phyloP scores from a whole-genome alignment of 768 basidiomycete genomes.

The Holtermanniella nyarrowii region DNA sequence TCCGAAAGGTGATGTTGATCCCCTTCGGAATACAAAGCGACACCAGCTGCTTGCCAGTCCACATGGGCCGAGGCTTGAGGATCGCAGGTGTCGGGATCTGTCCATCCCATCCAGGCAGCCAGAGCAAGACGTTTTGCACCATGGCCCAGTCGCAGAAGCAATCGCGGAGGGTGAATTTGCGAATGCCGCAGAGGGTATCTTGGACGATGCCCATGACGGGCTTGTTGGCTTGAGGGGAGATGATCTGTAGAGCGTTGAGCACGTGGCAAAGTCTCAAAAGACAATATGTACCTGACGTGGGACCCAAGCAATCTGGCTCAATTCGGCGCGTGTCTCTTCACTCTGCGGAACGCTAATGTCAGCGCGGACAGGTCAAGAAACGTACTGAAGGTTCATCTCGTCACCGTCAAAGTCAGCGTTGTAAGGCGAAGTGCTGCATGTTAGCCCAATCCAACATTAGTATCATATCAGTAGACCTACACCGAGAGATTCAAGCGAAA shows the following conservation, averaged over 20 bases:
- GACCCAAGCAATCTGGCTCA: slow-evolving; percentile 98
- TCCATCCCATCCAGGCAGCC: slow-evolving; percentile 98
- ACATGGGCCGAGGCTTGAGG: slow-evolving; percentile 89
- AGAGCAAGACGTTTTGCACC: slow-evolving; percentile 93
- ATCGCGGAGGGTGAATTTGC: slow-evolving; percentile 93
- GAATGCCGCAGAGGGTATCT: slow-evolving; percentile 92
- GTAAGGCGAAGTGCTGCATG: slow-evolving; percentile 79
- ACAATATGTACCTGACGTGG: slow-evolving; percentile 63
- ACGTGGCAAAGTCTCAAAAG: not conserved
- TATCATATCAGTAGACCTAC: slow-evolving; percentile 49
- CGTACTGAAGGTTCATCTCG: slow-evolving; percentile 99
- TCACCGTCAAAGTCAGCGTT: slow-evolving; percentile 99
- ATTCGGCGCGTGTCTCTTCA: slow-evolving; percentile 93
- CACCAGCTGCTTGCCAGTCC: slow-evolving; percentile 96
- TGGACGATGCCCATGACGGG: slow-evolving; percentile 99
- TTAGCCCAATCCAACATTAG: slow-evolving; percentile 12
- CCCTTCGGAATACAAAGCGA: slow-evolving; percentile 86
- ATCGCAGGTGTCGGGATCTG: slow-evolving; percentile 83
- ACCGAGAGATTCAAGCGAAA: slow-evolving; percentile 97
- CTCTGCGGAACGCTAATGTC: slow-evolving; percentile 79
- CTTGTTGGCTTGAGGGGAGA: slow-evolving; percentile 98
- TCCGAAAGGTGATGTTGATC: slow-evolving; percentile 56
- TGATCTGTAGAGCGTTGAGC: slow-evolving; percentile 54
- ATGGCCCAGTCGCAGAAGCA: slow-evolving; percentile 89
- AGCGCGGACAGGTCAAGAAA: slow-evolving; percentile 19